phyloP scores from a whole-genome alignment of 2,329 filamentous ascomycete genomes.

The Epichloe gansuensis region DNA sequence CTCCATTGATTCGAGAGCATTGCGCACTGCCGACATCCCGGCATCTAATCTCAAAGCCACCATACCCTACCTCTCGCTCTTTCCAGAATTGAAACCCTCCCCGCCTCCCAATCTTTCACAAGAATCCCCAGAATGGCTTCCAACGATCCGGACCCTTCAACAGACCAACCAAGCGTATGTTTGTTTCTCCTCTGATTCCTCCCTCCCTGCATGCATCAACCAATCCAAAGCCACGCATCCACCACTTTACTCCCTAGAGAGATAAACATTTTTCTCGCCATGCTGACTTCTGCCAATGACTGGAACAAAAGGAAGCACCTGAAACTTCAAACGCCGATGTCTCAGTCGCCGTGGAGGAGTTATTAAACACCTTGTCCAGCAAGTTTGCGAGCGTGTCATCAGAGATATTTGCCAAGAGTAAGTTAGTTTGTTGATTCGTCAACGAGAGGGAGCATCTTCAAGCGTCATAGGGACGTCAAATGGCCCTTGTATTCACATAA shows the following conservation, averaged over 20 bases:
- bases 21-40: too few relatives aligned
- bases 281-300: not conserved
- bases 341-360: slow-evolving; percentile 69
- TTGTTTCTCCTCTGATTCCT: not conserved
- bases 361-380: slow-evolving; percentile 70
- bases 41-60: not conserved
- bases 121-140: not conserved
- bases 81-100: not conserved
- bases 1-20: too few relatives aligned
- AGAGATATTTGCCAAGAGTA: slow-evolving; percentile 83
- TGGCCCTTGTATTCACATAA: not conserved
- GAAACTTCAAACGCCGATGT: slow-evolving; percentile 51
- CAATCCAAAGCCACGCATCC: not conserved
- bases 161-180: slow-evolving; percentile 1
- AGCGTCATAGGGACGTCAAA: not conserved
- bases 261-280: not conserved
- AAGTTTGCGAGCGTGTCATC: slow-evolving; percentile 78
- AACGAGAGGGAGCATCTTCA: not conserved
- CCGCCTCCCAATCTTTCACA: not conserved
- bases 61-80: not conserved
- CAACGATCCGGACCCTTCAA: not conserved
- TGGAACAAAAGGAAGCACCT: slow-evolving; percentile 10
- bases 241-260: not conserved
- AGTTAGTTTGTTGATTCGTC: slow-evolving; percentile 19
- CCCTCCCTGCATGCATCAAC: not conserved